Evolutionary conservation across 1,284 basidiomycete species (phyloP).

Genomic region (Malassezia pachydermatis): DNA sequence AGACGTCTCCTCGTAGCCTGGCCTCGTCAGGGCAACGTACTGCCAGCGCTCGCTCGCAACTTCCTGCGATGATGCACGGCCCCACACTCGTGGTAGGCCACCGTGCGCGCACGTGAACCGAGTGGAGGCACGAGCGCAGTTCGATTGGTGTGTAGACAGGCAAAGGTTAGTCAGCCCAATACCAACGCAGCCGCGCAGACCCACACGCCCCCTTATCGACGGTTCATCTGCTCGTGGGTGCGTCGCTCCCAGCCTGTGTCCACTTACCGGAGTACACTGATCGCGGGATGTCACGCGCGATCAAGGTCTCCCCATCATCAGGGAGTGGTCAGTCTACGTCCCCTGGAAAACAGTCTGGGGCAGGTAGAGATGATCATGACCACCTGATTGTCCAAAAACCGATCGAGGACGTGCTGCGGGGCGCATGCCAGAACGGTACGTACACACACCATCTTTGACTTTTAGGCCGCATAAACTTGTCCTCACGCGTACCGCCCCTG

Average conservation of each 20-base stretch:
- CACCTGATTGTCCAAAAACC: neutral
- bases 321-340: too few species aligned
- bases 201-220: neutral
- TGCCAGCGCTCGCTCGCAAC: too few species aligned
- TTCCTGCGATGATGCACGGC: too few species aligned
- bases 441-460: neutral
- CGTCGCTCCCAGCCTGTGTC: neutral
- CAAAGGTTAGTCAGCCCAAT: neutral
- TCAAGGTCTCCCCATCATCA: too few species aligned
- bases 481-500: conserved; percentile 1
- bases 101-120: conserved; percentile 10
- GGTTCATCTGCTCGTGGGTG: neutral
- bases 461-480: conserved; percentile 7
- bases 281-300: conserved; percentile 11
- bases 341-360: too few species aligned
- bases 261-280: neutral
- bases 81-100: neutral
- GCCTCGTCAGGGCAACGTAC: too few species aligned
- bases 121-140: conserved; percentile 4
- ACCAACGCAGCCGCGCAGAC: neutral
- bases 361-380: neutral
- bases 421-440: conserved; percentile 2
- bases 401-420: neutral
- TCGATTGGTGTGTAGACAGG: conserved; percentile 1
- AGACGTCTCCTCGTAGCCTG: too few species aligned